Evolutionary conservation across 257 asterid genomes (phyloP).

Genomic region (Vinca minor): DNA sequence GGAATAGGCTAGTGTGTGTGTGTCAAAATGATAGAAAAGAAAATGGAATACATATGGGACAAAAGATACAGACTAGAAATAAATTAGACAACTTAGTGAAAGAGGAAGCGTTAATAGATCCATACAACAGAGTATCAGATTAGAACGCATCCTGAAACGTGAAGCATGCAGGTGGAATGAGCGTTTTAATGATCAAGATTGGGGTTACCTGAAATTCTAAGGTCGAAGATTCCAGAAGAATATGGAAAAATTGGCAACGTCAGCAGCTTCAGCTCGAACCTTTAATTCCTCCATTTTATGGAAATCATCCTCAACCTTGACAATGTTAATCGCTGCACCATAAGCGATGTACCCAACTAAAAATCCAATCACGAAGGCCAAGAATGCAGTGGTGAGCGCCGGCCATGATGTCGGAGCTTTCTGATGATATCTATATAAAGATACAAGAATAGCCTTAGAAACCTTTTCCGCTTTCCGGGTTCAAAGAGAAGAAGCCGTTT

Average conservation of each 20-base stretch:
- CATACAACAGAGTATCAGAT: slow-evolving; percentile 17
- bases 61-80: too few species aligned
- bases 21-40: too few species aligned
- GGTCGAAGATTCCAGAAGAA: slow-evolving; percentile 23
- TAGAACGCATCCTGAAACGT: not conserved
- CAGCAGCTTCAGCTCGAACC: slow-evolving; percentile 92
- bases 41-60: too few species aligned
- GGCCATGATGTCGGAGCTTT: slow-evolving; percentile 62
- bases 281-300: slow-evolving; percentile 61
- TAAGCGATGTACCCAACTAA: slow-evolving; percentile 57
- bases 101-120: slow-evolving; percentile 1
- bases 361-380: slow-evolving; percentile 41
- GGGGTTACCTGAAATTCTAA: not conserved
- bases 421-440: slow-evolving; percentile 53
- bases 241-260: slow-evolving; percentile 48
- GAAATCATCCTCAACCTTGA: slow-evolving; percentile 71
- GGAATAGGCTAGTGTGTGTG: too few species aligned
- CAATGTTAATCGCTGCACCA: slow-evolving; percentile 60
- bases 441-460: slow-evolving; percentile 7
- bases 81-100: too few species aligned
- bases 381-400: slow-evolving; percentile 49
- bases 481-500: not conserved
- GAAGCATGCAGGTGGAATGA: not conserved
- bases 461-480: not conserved
- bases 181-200: not conserved